Evolutionary conservation across 2,329 filamentous ascomycete species (phyloP).

Genomic region (Lomentospora prolificans): DNA sequence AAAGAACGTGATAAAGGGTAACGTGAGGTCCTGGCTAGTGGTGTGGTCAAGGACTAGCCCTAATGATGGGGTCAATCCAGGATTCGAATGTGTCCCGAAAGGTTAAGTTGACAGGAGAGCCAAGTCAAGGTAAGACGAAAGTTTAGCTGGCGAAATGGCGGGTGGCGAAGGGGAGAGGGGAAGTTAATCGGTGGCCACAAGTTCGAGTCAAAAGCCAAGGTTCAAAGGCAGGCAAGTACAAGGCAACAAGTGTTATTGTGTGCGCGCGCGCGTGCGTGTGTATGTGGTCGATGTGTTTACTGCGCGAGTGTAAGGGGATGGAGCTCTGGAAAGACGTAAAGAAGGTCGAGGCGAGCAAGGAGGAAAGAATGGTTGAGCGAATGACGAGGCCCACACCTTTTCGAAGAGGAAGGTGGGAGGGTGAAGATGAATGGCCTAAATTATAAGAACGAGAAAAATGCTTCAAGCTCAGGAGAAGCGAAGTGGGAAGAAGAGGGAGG

Average conservation of each 20-base stretch:
- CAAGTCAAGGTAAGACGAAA: background rate
- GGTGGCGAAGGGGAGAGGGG: background rate
- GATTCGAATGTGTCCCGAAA: background rate
- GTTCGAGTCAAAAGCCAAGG: background rate
- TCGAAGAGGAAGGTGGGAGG: conserved; percentile 6
- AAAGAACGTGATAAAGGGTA: background rate
- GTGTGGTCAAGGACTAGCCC: conserved; percentile 4
- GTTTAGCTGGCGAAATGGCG: background rate
- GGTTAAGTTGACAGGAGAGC: background rate
- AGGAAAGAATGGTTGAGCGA: conserved; percentile 6
- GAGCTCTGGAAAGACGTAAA: background rate
- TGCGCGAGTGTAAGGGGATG: background rate
- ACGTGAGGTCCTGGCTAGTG: background rate
- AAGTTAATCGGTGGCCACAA: conserved; percentile 1
- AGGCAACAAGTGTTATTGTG: background rate
- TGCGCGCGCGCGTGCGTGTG: background rate
- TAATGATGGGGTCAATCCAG: background rate
- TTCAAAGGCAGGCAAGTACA: background rate
- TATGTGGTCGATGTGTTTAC: background rate
- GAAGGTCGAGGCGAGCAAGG: conserved; percentile 6
- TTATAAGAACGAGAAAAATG: background rate
- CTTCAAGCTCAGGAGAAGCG: conserved; percentile 2
- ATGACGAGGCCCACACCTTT: conserved; percentile 2
- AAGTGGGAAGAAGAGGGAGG: background rate
- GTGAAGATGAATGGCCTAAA: background rate